These are phyloP conservation scores for Naematelia aurantialba DNA, from an alignment of 768 basidiomycete species.

Conservation along the genomic window DNA sequence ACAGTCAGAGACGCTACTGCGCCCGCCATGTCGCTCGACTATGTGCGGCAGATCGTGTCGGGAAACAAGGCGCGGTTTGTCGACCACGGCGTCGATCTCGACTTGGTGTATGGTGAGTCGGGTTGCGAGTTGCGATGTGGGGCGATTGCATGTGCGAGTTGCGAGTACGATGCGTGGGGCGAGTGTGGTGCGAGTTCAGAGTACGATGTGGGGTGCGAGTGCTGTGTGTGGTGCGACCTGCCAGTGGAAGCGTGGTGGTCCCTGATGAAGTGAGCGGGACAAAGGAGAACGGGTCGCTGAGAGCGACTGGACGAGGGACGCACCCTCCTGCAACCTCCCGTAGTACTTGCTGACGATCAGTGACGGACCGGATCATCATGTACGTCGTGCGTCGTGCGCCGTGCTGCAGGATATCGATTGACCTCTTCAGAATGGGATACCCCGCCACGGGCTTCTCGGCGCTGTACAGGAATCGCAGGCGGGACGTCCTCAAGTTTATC, in stretches of 20 bases:
- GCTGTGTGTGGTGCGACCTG: too few relatives aligned
- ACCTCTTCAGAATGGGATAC: constrained; percentile 58
- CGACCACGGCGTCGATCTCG: constrained; percentile 70
- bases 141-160: too few relatives aligned
- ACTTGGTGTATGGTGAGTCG: constrained; percentile 42
- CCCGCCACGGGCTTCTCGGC: constrained; percentile 75
- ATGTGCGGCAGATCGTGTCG: constrained; percentile 71
- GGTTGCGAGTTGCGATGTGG: too few relatives aligned
- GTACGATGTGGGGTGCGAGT: too few relatives aligned
- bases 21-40: constrained; percentile 53
- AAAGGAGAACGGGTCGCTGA: too few relatives aligned
- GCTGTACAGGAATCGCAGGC: constrained; percentile 71
- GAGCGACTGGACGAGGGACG: too few relatives aligned
- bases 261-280: too few relatives aligned
- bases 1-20: not conserved
- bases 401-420: constrained; percentile 54
- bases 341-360: constrained; percentile 55
- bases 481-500: constrained; percentile 72
- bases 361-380: constrained; percentile 65
- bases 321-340: not conserved
- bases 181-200: too few relatives aligned
- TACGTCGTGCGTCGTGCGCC: constrained; percentile 6
- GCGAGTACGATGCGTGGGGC: too few relatives aligned
- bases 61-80: constrained; percentile 73
- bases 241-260: too few relatives aligned